These are phyloP conservation scores for Botrytis fragariae DNA, from an alignment of 2,329 filamentous ascomycete species.

Conservation along the genomic window DNA sequence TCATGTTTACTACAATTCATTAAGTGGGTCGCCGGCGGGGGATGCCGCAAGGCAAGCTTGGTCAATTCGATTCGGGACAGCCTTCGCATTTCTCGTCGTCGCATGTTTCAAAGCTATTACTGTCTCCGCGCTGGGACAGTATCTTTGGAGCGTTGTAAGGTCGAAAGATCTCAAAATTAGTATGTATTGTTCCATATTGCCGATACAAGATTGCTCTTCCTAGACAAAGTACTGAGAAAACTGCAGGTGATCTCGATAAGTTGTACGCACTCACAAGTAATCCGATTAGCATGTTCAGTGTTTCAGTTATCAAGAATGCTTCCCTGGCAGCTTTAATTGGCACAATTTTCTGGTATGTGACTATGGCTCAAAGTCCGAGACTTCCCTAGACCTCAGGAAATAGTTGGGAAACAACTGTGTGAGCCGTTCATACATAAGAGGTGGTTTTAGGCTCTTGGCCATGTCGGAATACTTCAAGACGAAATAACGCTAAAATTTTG, in stretches of 20 bases:
- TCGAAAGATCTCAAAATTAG: constrained; percentile 18
- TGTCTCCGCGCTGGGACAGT: constrained; percentile 23
- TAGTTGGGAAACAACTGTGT: too few species aligned
- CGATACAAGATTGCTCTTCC: neutral
- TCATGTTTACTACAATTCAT: constrained; percentile 24
- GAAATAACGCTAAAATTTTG: too few species aligned
- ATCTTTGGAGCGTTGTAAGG: constrained; percentile 25
- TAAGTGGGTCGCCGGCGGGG: constrained; percentile 19
- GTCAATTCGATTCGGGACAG: constrained; percentile 25
- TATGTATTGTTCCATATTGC: neutral
- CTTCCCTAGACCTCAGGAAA: too few species aligned
- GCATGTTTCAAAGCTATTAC: constrained; percentile 22
- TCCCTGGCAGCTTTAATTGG: neutral
- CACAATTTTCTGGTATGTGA: neutral
- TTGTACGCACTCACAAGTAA: constrained; percentile 25
- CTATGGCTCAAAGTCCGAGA: neutral
- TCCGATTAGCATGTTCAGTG: constrained; percentile 20
- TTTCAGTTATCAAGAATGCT: constrained; percentile 6
- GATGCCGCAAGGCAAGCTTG: constrained; percentile 21
- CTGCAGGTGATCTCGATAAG: constrained; percentile 23
- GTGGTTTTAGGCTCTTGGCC: too few species aligned
- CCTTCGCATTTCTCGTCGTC: constrained; percentile 23
- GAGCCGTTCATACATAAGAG: too few species aligned
- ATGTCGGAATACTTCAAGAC: too few species aligned
- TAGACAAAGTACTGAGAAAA: neutral